Conservation (phyloP, 176 grass and related monocot genomes). For the Triticum monococcum region DNA sequence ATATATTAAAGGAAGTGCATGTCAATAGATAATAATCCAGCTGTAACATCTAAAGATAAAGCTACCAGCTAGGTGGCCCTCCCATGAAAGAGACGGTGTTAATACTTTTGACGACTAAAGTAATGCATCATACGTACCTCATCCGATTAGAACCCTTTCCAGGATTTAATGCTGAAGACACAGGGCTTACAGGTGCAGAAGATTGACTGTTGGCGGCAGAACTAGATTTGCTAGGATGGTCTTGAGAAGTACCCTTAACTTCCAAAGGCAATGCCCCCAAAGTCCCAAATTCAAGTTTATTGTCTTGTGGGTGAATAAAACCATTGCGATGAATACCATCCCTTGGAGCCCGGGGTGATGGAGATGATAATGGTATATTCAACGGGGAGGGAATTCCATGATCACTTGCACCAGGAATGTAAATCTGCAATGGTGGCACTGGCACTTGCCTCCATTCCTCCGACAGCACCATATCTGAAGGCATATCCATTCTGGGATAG, state of each 20-base stretch:
- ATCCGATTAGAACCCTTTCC: constrained; percentile 24
- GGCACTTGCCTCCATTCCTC: constrained; percentile 41
- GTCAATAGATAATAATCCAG: neutral
- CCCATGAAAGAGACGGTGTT: neutral
- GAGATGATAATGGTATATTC: constrained; percentile 21
- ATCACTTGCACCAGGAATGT: constrained; percentile 37
- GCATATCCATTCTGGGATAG: constrained; percentile 31
- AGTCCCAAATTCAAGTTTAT: constrained; percentile 52
- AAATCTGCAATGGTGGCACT: constrained; percentile 23
- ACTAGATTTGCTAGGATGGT: constrained; percentile 37
- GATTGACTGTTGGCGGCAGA: constrained; percentile 18
- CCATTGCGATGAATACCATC: constrained; percentile 45
- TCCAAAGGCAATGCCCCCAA: constrained; percentile 42
- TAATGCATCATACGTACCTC: constrained; percentile 36
- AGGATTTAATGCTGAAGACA: constrained; percentile 27
- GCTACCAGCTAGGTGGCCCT: neutral
- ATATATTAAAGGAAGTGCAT: neutral
- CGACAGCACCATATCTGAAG: constrained; percentile 25
- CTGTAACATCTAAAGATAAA: constrained; percentile 5
- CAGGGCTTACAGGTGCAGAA: constrained; percentile 26
- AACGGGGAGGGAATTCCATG: constrained; percentile 39
- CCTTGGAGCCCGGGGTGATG: constrained; percentile 28
- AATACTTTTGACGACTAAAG: constrained; percentile 4
- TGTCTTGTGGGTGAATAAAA: constrained; percentile 33
- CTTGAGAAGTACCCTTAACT: constrained; percentile 21